Evolutionary conservation across 768 basidiomycete species (phyloP).

Genomic region (Leccinum obscurum): DNA sequence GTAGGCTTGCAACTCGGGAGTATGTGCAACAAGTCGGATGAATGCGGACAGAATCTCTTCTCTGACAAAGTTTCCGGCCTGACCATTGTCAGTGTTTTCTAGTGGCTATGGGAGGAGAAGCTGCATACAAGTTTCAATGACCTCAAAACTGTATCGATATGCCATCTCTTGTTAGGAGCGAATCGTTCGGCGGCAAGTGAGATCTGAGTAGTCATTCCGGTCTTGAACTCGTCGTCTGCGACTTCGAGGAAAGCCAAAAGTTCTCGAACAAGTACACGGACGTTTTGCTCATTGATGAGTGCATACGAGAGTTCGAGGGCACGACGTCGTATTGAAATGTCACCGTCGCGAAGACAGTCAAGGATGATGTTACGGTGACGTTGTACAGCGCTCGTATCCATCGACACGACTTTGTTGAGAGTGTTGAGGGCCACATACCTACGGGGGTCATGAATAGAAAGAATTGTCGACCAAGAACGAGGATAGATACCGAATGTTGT

Average conservation of each 20-base stretch:
- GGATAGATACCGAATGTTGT: slow-evolving; percentile 88
- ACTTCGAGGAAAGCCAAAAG: slow-evolving; percentile 95
- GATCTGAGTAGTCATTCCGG: slow-evolving; percentile 97
- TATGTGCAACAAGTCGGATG: slow-evolving; percentile 94
- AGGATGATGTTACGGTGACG: slow-evolving; percentile 97
- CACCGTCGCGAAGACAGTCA: slow-evolving; percentile 98
- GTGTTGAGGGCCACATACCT: slow-evolving; percentile 99
- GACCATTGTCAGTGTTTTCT: not conserved
- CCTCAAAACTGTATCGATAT: slow-evolving; percentile 95
- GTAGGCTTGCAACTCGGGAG: slow-evolving; percentile 94
- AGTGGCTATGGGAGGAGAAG: not conserved
- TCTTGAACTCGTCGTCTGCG: slow-evolving; percentile 98
- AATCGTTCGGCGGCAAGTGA: slow-evolving; percentile 94
- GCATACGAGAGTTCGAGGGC: slow-evolving; percentile 97
- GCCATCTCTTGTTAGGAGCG: slow-evolving; percentile 98
- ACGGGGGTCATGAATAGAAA: slow-evolving; percentile 5
- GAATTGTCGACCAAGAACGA: not conserved
- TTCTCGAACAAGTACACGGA: slow-evolving; percentile 89
- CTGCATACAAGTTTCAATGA: slow-evolving; percentile 81
- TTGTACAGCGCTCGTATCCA: slow-evolving; percentile 98
- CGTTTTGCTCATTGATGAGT: slow-evolving; percentile 92
- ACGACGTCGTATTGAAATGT: slow-evolving; percentile 96
- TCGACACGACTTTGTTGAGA: slow-evolving; percentile 95
- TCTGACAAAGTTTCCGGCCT: slow-evolving; percentile 98
- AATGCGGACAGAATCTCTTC: slow-evolving; percentile 96